Evolutionary conservation across 129 eudicot species (phyloP), one percentile per base, ranked within the genome.

Genomic region (Solidago caesia): DNA sequence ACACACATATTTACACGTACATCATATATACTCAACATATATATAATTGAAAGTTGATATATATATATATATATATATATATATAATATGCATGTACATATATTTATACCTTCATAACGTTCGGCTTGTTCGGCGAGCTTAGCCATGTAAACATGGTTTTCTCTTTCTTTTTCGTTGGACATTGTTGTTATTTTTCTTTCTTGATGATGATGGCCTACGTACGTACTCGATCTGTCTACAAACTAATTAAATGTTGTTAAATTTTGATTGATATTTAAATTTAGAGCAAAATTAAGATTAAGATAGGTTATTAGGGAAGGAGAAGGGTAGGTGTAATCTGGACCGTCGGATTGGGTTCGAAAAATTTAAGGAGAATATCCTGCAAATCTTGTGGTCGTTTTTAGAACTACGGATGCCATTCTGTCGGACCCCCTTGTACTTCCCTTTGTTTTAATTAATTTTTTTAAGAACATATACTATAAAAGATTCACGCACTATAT

Each of bases 41-140:
- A 73, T 8, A 44, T 56, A 45, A 67, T 76, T n/a, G 42, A 68
- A 33, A 14, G 13, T 8, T 48, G 14, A 48, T 48, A 7, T 48
- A 8, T 48, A 48, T n/a, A n/a, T n/a, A n/a, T n/a, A n/a, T n/a
- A n/a, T n/a, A n/a, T n/a, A 7, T 1, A 29, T 29, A 2, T 29
- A 29, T 29, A 53, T n/a, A 53, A 13, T 53, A 53, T 16, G 5
- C 15, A 53, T 53, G 15, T 7, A 53, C n/a, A n/a, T n/a, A n/a
- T n/a, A n/a, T n/a, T n/a, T 62, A 33, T 64, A 86, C 98, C 98
- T 64, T 90, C 96, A 49, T 89, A 92, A 74, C 98, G 98, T 78
- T 92, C 96, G 58, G 98, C 98, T 82, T 92, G 98, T 84, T 92
- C 98, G 27, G 96, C 85, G n/a, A 89, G 96, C 88, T 92, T 92